Conservation (phyloP, 371 early-diverging fungal genomes). For the Syncephalastrum racemosum region DNA sequence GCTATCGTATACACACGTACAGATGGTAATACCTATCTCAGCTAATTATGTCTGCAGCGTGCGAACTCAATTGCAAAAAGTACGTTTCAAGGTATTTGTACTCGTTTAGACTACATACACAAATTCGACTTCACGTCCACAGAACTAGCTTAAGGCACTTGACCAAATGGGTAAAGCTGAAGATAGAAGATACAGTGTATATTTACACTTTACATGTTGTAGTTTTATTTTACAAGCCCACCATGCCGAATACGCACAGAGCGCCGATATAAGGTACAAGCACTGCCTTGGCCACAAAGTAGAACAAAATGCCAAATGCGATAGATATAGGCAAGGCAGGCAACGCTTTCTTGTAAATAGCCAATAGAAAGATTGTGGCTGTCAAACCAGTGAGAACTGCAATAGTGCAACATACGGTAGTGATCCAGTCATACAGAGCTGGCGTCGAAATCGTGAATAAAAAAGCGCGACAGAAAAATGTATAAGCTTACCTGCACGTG, state of each 20-base stretch:
- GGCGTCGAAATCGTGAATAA: not conserved
- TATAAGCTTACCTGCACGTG: slow-evolving; percentile 65
- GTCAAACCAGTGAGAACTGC: slow-evolving; percentile 83
- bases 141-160: not conserved
- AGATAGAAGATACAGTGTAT: not conserved
- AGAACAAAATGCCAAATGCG: slow-evolving; percentile 84
- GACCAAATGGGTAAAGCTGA: not conserved
- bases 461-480: not conserved
- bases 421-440: slow-evolving; percentile 87
- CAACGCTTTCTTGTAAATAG: slow-evolving; percentile 77
- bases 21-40: not conserved
- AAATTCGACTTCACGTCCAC: not conserved
- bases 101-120: not conserved
- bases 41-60: not conserved
- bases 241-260: slow-evolving; percentile 50
- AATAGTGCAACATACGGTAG: slow-evolving; percentile 77
- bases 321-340: slow-evolving; percentile 89
- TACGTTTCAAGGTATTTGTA: not conserved
- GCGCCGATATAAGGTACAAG: slow-evolving; percentile 61
- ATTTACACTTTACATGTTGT: not conserved
- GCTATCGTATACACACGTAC: no score
- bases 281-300: slow-evolving; percentile 65
- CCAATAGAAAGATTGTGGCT: slow-evolving; percentile 83
- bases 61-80: not conserved
- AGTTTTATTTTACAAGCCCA: slow-evolving; percentile 30